Evolutionary conservation across 805 yeast species (phyloP), one percentile per base, ranked within the genome.

Genomic region (Hanseniaspora clermontiae): DNA sequence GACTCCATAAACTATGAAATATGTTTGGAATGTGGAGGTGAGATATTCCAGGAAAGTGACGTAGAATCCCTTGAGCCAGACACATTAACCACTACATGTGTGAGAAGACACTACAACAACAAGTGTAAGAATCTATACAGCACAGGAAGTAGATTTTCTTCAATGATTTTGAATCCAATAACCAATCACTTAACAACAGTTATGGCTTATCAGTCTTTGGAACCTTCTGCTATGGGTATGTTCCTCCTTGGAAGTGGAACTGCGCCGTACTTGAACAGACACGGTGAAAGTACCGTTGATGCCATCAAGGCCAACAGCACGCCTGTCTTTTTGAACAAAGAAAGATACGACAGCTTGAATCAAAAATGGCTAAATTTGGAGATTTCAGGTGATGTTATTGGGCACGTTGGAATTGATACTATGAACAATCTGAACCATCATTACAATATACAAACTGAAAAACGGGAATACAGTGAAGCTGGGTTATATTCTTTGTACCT

Each of bases 171-270:
- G 62, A n/a, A 59, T 53, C 40, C 61, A 58, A 43, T 53, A 61
- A 19, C 49, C 42, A 39, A 43, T 32, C 20, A 50, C 43, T n/a
- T 37, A 15, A 32, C 31, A 39, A 29, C 24, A 15, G 34, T 45
- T 24, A 45, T 45, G 14, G 48, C 19, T 20, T 31, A 45, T 45
- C 34, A n/a, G 14, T 29, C 36, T 15, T 12, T 45, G 20, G 20
- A 29, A 5, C 20, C 48, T 4, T 58, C 91, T 82, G 67, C 83
- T 81, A 66, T 88, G 82, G 66, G 97, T 80, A 75, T 91, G 91
- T 73, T 93, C 97, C 57, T 84, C 84, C 63, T 87, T 83, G 1
- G 97, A 93, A 36, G 97, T 91, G 34, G 97, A 97, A 74, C 98
- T 11, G 50, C 47, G 15, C 57, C 91, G 14, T 86, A 84, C 64